A percentile compares a stretch with the other conserved stretches of the same genome.
phyloP scores from a whole-genome alignment of 768 basidiomycete species.

The Boletus rubroflammeus region DNA sequence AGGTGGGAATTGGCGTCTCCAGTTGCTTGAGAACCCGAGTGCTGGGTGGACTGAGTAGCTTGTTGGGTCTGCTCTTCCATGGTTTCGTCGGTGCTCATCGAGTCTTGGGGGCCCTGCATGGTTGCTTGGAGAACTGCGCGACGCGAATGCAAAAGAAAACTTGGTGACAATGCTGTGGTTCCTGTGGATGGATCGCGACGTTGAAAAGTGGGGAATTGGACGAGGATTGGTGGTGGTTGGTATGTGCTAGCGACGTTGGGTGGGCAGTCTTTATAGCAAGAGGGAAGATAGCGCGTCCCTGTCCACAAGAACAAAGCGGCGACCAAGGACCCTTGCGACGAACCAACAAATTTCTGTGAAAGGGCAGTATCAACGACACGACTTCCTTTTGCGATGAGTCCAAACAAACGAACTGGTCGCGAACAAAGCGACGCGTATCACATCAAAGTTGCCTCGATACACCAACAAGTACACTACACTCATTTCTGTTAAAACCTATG shows the following conservation, averaged over 20 bases:
- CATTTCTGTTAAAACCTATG: conserved; percentile 3
- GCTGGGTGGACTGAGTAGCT: conserved; percentile 40
- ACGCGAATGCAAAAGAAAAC: neutral
- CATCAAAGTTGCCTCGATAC: conserved; percentile 21
- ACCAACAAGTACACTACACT: conserved; percentile 2
- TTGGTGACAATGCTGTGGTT: conserved; percentile 1
- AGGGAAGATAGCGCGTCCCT: conserved; percentile 2
- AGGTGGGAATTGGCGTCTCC: conserved; percentile 36
- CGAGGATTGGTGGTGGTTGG: neutral
- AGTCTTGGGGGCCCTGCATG: conserved; percentile 22
- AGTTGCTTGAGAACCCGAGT: conserved; percentile 27
- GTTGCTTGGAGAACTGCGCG: neutral
- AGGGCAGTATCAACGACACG: conserved; percentile 9
- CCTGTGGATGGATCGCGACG: neutral
- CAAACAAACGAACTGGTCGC: neutral
- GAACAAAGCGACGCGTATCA: neutral
- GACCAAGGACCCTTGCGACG: neutral
- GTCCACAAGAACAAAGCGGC: conserved; percentile 20
- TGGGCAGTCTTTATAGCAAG: conserved; percentile 20
- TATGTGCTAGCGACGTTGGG: neutral
- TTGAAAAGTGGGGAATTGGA: neutral
- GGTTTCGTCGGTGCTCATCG: conserved; percentile 25
- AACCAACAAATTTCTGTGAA: conserved; percentile 18
- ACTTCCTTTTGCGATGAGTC: conserved; percentile 7
- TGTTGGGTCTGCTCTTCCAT: conserved; percentile 36